Percentiles rank a stretch among this genome's conserved stretches.
These are phyloP conservation scores for Petrea volubilis DNA, from an alignment of 257 asterid species.

Conservation along the genomic window DNA sequence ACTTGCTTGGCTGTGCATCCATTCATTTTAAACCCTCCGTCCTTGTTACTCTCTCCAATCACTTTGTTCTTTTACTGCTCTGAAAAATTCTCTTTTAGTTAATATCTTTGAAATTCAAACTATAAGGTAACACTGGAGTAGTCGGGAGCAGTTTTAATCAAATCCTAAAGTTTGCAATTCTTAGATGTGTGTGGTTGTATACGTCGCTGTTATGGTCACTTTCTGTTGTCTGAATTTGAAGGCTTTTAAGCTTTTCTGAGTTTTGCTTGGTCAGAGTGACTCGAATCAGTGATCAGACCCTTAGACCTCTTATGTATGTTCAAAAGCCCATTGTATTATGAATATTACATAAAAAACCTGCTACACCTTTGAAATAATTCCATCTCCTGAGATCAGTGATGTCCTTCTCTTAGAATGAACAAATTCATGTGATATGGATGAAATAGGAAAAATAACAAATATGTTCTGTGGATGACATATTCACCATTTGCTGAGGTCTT, in stretches of 20 bases:
- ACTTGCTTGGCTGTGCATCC: too few relatives aligned
- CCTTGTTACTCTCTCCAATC: too few relatives aligned
- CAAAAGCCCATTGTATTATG: not conserved
- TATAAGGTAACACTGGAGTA: not conserved
- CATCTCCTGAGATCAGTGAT: not conserved
- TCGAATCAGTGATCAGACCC: not conserved
- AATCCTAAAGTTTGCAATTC: not conserved
- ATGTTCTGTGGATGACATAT: not conserved
- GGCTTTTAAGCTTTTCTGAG: not conserved
- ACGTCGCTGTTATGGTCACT: not conserved
- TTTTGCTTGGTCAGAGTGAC: constrained; percentile 1
- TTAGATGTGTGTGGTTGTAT: not conserved
- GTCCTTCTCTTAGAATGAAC: not conserved
- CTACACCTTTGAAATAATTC: not conserved
- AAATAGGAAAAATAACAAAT: not conserved
- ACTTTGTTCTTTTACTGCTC: too few relatives aligned
- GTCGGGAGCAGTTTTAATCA: not conserved
- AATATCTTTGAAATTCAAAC: too few relatives aligned
- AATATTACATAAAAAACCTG: not conserved
- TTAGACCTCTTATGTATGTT: not conserved
- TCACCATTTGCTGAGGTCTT: constrained; percentile 1
- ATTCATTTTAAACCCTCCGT: too few relatives aligned
- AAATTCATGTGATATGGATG: not conserved
- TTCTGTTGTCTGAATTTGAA: not conserved
- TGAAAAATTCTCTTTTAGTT: too few relatives aligned